A percentile compares a stretch with the other conserved stretches of the same genome.
Evolutionary conservation across 768 basidiomycete species (phyloP).

Genomic region (Pisolithus albus): DNA sequence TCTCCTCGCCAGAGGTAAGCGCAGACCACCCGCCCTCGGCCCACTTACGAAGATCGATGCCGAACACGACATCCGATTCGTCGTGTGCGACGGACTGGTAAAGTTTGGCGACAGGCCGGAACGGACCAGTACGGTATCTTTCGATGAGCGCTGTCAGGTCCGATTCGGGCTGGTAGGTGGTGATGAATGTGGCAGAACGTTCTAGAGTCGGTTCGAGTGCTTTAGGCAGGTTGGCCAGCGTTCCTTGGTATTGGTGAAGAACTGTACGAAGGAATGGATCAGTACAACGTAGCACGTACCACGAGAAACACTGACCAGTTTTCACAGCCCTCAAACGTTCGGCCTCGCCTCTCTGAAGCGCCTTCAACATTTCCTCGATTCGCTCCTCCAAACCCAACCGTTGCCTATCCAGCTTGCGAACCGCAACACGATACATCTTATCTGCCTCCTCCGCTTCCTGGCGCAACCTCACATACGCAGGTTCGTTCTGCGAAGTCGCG

Average conservation of each 20-base stretch:
- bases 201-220: conserved; percentile 58
- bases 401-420: conserved; percentile 79
- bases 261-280: conserved; percentile 36
- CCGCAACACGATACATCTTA: conserved; percentile 66
- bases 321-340: conserved; percentile 82
- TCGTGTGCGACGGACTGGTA: conserved; percentile 84
- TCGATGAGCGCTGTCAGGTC: conserved; percentile 86
- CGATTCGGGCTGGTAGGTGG: conserved; percentile 82
- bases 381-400: conserved; percentile 81
- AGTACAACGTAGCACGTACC: background rate
- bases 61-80: conserved; percentile 82
- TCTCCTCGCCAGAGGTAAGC: conserved; percentile 46
- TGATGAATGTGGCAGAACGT: conserved; percentile 66
- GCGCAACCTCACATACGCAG: conserved; percentile 61
- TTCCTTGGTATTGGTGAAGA: conserved; percentile 81
- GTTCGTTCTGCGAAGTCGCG: conserved; percentile 44
- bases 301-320: conserved; percentile 44
- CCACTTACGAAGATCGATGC: conserved; percentile 89
- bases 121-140: conserved; percentile 88
- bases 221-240: conserved; percentile 64
- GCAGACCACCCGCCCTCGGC: conserved; percentile 74
- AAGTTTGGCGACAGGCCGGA: conserved; percentile 77
- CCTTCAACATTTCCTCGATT: conserved; percentile 75
- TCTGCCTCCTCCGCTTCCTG: conserved; percentile 80
- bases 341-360: conserved; percentile 77